phyloP scores from a whole-genome alignment of 139 green algal genomes.

The Chloropicon primus region DNA sequence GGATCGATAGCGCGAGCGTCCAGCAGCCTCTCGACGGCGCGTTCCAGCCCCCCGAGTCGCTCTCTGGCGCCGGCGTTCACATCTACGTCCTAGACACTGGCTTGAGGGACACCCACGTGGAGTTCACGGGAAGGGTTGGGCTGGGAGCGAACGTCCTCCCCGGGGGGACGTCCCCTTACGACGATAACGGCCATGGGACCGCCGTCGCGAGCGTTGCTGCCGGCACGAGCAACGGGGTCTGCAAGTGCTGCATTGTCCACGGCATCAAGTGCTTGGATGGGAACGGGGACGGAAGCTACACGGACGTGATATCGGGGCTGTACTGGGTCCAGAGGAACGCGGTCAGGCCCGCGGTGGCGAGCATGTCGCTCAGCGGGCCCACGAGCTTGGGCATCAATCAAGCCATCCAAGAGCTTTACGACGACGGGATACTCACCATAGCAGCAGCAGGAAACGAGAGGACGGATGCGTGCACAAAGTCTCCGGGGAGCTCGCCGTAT shows the following conservation, averaged over 20 bases:
- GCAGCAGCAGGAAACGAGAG: slow-evolving; percentile 1
- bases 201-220: not conserved
- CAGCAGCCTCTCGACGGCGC: not conserved
- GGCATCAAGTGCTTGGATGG: not conserved
- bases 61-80: not conserved
- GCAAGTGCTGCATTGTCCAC: not conserved
- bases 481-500: not conserved
- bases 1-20: not conserved
- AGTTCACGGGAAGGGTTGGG: not conserved
- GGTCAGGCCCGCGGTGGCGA: not conserved
- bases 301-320: not conserved
- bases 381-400: not conserved
- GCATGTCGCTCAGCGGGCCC: not conserved
- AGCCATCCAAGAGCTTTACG: not conserved
- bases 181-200: not conserved
- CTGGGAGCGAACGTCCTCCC: not conserved
- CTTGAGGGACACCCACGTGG: not conserved
- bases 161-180: not conserved
- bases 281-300: not conserved
- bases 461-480: not conserved
- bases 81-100: slow-evolving; percentile 5
- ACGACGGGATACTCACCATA: not conserved
- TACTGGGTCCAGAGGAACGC: not conserved
- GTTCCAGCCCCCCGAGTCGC: not conserved
- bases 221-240: not conserved